Conservation (phyloP, 805 yeast genomes). For the Ogataea ramenticola region DNA sequence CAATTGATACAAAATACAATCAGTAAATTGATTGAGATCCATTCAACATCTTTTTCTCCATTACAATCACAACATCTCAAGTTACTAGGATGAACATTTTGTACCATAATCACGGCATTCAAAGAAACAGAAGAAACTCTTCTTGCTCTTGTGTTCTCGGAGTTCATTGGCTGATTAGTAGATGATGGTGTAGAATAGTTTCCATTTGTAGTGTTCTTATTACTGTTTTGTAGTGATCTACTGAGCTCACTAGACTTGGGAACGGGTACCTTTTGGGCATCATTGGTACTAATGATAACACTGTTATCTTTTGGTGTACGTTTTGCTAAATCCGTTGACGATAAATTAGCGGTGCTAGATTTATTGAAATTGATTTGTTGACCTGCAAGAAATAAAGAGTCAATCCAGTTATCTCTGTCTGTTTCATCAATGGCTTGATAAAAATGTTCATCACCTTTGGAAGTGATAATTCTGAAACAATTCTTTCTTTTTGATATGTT, state of each 20-base stretch:
- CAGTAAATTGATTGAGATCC: constrained; percentile 76
- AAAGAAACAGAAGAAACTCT: constrained; percentile 28
- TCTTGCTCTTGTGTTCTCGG: constrained; percentile 12
- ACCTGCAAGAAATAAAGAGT: constrained; percentile 50
- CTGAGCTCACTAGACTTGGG: no score
- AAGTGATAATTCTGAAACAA: constrained; percentile 74
- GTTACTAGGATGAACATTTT: constrained; percentile 46
- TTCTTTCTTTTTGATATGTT: constrained; percentile 37
- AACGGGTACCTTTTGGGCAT: background rate
- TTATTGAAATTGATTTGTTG: constrained; percentile 20
- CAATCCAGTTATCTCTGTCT: constrained; percentile 66
- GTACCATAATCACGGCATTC: constrained; percentile 30
- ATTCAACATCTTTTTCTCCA: constrained; percentile 56
- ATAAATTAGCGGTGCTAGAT: background rate
- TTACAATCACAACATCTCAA: constrained; percentile 76
- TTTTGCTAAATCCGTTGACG: background rate
- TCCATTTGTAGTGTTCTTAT: background rate
- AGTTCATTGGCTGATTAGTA: background rate
- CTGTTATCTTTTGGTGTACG: no score
- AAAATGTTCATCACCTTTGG: constrained; percentile 54
- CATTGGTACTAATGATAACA: no score
- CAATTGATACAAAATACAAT: constrained; percentile 77
- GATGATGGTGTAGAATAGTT: background rate
- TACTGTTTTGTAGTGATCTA: background rate
- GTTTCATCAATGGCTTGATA: constrained; percentile 68